phyloP scores from a whole-genome alignment of 2,329 filamentous ascomycete genomes.

The Phialophora verrucosa region DNA sequence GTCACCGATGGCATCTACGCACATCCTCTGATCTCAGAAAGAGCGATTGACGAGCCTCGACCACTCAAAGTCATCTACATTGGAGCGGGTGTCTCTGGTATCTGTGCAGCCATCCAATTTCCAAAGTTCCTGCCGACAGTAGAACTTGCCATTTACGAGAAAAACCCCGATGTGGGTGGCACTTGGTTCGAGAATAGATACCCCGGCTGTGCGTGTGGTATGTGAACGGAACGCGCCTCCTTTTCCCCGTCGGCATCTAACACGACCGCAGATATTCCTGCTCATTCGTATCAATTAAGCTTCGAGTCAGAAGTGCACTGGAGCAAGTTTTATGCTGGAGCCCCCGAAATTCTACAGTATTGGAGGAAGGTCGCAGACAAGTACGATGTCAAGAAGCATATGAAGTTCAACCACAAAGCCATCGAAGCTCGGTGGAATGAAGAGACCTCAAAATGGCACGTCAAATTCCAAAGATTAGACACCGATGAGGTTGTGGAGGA shows the following conservation, averaged over 20 bases:
- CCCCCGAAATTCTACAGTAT: slow-evolving; percentile 39
- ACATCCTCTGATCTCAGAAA: slow-evolving; percentile 36
- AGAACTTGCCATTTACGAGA: slow-evolving; percentile 41
- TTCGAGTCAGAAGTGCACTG: slow-evolving; percentile 33
- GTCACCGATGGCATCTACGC: slow-evolving; percentile 26
- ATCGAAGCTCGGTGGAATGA: slow-evolving; percentile 39
- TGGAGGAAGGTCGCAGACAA: slow-evolving; percentile 34
- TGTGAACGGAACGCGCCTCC: not conserved
- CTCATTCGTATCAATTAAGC: slow-evolving; percentile 35
- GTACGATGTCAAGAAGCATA: slow-evolving; percentile 40
- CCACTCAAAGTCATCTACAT: slow-evolving; percentile 43
- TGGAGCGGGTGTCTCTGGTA: slow-evolving; percentile 48
- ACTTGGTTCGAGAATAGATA: slow-evolving; percentile 42
- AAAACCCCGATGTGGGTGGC: slow-evolving; percentile 44
- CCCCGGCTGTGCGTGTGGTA: slow-evolving; percentile 35
- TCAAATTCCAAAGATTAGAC: slow-evolving; percentile 31
- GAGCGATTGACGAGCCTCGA: slow-evolving; percentile 34
- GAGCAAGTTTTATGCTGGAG: slow-evolving; percentile 38
- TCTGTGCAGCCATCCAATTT: slow-evolving; percentile 35
- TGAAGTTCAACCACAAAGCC: slow-evolving; percentile 41
- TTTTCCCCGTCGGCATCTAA: not conserved
- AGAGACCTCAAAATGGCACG: slow-evolving; percentile 38
- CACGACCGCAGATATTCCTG: slow-evolving; percentile 29
- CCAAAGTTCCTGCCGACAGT: slow-evolving; percentile 30
- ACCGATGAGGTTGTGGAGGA: slow-evolving; percentile 38